Base-by-base conservation (phyloP, 2,329 filamentous ascomycete genomes). In the Huntiella abstrusa region DNA sequence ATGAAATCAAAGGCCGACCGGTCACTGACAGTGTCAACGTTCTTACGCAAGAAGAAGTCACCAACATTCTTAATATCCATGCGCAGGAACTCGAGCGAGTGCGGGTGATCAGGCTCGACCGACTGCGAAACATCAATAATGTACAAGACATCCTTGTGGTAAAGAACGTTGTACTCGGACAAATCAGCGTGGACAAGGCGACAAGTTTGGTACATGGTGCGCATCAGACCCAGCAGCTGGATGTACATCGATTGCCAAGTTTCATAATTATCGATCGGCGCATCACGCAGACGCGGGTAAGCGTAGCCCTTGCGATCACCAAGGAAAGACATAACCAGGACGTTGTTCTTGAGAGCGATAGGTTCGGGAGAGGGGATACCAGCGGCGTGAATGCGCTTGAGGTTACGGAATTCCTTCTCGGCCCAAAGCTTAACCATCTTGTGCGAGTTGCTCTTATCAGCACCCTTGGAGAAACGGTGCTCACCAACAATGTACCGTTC, bases 341-440 rank as follows among this genome's bases (percentile, higher is more conserved):
- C 88, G 57, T 98, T 87, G n/a, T 88, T 72, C 57, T 88, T 86
- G 43, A 98, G 75, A 55, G 80, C 79, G 50, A 96, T 69, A 3
- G 91, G 87, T 58, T 94, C 84, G 0, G 91, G 91, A 54, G 83
- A 93, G 4, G 86, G 82, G 46, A 98, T 94, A 5, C 83, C 84
- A 5, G 87, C 81, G 4, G 75, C 67, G 60, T 92, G 69, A 51
- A 98, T 80, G 47, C 91, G 73, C 54, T 85, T 79, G 56, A 98
- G 63, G 62, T 98, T 98, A 37, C 91, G 76, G 66, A 92, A 93
- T 64, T 98, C 91, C 64, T 98, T 98, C 64, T 98, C 88, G 0
- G 92, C 92, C 91, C 91, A 98, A 17, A 95, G 70, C 62, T 94
- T 93, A 54, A 98, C 88, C 88, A 96, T 96, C 54, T 88, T 86